Evolutionary conservation across 1,284 basidiomycete species (phyloP).

Genomic region (Pseudozyma sp.): DNA sequence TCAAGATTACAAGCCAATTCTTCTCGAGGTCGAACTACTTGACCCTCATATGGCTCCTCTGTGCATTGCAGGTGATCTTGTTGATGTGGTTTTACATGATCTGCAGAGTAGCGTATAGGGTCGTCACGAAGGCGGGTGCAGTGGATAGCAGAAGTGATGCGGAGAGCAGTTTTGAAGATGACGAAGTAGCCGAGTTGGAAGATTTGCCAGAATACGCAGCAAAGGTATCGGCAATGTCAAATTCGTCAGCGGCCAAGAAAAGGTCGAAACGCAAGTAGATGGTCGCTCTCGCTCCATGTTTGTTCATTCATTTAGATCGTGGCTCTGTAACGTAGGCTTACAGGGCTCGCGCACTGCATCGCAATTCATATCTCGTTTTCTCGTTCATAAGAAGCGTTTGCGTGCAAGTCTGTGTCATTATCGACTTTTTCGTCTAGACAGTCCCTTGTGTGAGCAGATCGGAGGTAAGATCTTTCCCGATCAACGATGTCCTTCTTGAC

Average conservation of each 20-base stretch:
- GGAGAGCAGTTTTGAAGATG: slow-evolving; percentile 47
- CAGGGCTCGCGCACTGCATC: too few relatives aligned
- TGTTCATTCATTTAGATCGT: too few relatives aligned
- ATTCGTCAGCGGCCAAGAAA: slow-evolving; percentile 8
- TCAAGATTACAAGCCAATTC: slow-evolving; percentile 22
- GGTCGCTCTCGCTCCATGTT: neutral
- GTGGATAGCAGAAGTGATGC: slow-evolving; percentile 74
- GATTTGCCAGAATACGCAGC: neutral
- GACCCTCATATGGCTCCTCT: slow-evolving; percentile 47
- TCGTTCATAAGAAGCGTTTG: too few relatives aligned
- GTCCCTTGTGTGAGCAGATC: too few relatives aligned
- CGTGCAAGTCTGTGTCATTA: too few relatives aligned
- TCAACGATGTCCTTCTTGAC: too few relatives aligned
- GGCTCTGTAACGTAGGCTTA: too few relatives aligned
- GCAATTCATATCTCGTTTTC: too few relatives aligned
- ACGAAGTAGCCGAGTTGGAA: slow-evolving; percentile 14
- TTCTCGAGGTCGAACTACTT: slow-evolving; percentile 24
- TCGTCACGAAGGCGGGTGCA: slow-evolving; percentile 81
- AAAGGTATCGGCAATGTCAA: neutral
- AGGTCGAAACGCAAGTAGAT: slow-evolving; percentile 26
- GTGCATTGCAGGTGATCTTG: slow-evolving; percentile 75
- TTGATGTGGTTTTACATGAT: slow-evolving; percentile 88
- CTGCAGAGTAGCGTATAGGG: slow-evolving; percentile 81
- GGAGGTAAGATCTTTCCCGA: too few relatives aligned
- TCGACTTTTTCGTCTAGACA: too few relatives aligned